Evolutionary conservation across 1,284 basidiomycete genomes (phyloP).

Genomic region (Ustilago esculenta): DNA sequence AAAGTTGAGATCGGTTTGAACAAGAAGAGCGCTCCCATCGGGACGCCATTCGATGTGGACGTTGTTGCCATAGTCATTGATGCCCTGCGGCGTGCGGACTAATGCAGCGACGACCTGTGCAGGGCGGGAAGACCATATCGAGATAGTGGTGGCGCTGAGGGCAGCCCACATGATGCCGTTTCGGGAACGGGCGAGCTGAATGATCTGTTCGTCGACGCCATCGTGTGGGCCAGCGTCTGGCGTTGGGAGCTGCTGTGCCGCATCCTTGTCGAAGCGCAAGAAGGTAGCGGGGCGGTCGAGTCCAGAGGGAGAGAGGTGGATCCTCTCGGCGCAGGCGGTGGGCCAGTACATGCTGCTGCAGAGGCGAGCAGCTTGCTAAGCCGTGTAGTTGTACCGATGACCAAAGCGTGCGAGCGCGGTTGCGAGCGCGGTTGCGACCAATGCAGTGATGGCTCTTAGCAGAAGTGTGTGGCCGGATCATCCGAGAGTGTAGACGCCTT

Average conservation of each 20-base stretch:
- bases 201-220: conserved; percentile 20
- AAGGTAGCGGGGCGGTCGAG: conserved; percentile 27
- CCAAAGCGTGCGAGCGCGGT: no score
- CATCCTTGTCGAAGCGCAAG: conserved; percentile 42
- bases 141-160: conserved; percentile 47
- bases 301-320: conserved; percentile 55
- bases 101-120: conserved; percentile 59
- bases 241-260: conserved; percentile 29
- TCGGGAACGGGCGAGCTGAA: conserved; percentile 53
- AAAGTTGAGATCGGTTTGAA: conserved; percentile 49
- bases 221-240: neutral
- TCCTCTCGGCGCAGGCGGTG: conserved; percentile 55
- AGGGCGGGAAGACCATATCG: conserved; percentile 58
- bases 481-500: no score
- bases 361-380: no score
- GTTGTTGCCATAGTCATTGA: conserved; percentile 61
- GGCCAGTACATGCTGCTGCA: conserved; percentile 62
- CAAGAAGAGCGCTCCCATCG: conserved; percentile 47
- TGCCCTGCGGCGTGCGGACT: conserved; percentile 53
- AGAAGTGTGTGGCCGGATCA: no score
- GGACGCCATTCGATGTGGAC: conserved; percentile 51
- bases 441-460: no score
- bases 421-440: no score
- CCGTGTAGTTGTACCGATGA: no score
- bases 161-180: conserved; percentile 56